Evolutionary conservation across 1,139 yeast species (phyloP).

Genomic region (Kodamaea suecica): DNA sequence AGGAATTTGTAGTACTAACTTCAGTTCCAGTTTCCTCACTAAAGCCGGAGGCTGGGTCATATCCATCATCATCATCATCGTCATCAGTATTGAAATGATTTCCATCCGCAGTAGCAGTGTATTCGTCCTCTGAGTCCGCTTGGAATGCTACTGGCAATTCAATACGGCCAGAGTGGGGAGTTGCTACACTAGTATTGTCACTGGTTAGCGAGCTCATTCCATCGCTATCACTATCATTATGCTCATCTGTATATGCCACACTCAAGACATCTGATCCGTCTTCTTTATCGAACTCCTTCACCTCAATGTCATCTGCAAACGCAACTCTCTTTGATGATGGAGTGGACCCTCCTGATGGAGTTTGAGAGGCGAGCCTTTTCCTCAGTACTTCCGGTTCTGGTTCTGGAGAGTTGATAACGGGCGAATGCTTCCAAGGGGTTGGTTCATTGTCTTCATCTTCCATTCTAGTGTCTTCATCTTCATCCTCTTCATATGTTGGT

Average conservation of each 20-base stretch:
- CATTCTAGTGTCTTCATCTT: conserved; percentile 20
- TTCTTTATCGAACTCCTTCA: conserved; percentile 42
- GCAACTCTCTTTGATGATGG: conserved; percentile 41
- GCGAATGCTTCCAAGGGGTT: background rate
- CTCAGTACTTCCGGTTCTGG: conserved; percentile 8
- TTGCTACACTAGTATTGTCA: conserved; percentile 1
- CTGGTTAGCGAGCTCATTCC: background rate
- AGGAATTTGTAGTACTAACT: conserved; percentile 12
- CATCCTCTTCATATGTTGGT: conserved; percentile 16
- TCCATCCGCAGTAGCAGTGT: conserved; percentile 1
- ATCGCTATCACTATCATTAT: conserved; percentile 1
- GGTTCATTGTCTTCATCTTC: background rate
- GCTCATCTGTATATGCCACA: conserved; percentile 1
- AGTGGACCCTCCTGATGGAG: conserved; percentile 28
- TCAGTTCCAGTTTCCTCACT: conserved; percentile 10
- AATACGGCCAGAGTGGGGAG: background rate
- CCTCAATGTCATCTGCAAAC: conserved; percentile 44
- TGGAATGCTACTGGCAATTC: conserved; percentile 1
- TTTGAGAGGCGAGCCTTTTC: conserved; percentile 17
- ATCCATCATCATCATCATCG: conserved; percentile 19
- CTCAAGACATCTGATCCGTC: conserved; percentile 23
- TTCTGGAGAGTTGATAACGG: background rate
- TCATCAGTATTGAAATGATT: no score
- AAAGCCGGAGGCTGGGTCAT: conserved; percentile 18
- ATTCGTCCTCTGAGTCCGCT: conserved; percentile 1